Evolutionary conservation across 768 basidiomycete species (phyloP), one percentile per base, ranked within the genome.

Genomic region (Auriscalpium microsporum): DNA sequence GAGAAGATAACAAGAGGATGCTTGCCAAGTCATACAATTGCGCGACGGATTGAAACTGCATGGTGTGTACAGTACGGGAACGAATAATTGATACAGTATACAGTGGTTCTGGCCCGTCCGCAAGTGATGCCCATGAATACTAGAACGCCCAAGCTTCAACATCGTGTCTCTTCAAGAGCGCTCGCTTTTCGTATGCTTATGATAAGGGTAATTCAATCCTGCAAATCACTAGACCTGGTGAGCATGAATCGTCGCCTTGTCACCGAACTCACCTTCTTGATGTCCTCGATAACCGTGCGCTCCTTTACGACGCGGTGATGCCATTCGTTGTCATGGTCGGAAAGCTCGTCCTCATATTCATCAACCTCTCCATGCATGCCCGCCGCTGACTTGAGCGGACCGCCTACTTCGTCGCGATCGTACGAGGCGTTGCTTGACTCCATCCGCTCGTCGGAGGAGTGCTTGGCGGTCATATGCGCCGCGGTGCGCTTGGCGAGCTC

Each of bases 271-370:
- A 42, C 40, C 14, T 42, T 42, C 6, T 42, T 7, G 28, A 28
- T 4, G 28, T 28, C 28, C 14, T 57, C 50, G 17, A 48, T 11
- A 17, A 28, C 28, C 28, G 28, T 28, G 28, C 38, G 47, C 58
- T 57, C 55, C n/a, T 56, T 56, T 45, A 37, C 57, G 35, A 59
- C 48, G 44, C 53, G 53, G 36, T 59, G 60, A 8, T 54, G 56
- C 60, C 60, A 61, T 21, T 54, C 60, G 10, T 58, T 55, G 42
- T 61, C 60, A 45, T 60, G 58, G 44, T 61, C 52, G 14, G 59
- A 55, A 10, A 61, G 45, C 48, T 61, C 59, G 48, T 61, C 59
- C 35, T 61, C 59, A 34, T 42, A 61, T 23, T 48, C 16, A 52
- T 61, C 60, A n/a, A 53, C 58, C n/a, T 42, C 40, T 59, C 54